Evolutionary conservation across 306 rosid genomes (phyloP), one percentile per base, ranked within the genome.

Genomic region (Casuarina cunninghamiana): DNA sequence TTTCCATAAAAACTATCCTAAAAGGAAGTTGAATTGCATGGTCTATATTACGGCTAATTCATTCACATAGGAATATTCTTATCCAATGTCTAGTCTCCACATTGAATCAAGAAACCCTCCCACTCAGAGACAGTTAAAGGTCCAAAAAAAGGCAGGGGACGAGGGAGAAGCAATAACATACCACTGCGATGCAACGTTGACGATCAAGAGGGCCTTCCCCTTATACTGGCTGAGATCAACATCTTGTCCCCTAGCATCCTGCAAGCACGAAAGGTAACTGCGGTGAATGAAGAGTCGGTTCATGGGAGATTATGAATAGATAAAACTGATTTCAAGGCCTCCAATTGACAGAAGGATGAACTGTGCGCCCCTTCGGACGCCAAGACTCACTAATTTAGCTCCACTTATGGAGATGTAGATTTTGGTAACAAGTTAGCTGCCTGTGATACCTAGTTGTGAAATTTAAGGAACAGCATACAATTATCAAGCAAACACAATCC

Each of bases 151-250:
- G 2, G 44, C 35, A 41, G 32, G 5, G 1, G 32, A 67, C 53
- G 15, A 49, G 19, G 2, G 68, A 26, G 42, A 79, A 74, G 9
- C 12, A 5, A 78, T 39, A 26, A 53, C 6, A 58, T 89, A 95
- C 99, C 99, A 95, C 76, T 95, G 97, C 1, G 99, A 95, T 50
- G 99, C 99, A 72, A 95, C 99, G 60, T 95, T 95, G 88, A 95
- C 99, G 81, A 95, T 87, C 77, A 95, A 67, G 57, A 95, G 96
- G 55, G 58, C 90, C 84, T 95, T 95, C 65, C 99, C 99, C 79
- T 93, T 93, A 93, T 91, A 95, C 58, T 54, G 74, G 71, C 93
- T 88, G 69, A 95, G 97, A 79, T 93, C 90, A 77, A 95, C 91
- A 81, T 93, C 96, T 0, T 88, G 93, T 69, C 94, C 97, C 85